Conservation (phyloP, 306 rosid species). For the Oemleria cerasiformis region DNA sequence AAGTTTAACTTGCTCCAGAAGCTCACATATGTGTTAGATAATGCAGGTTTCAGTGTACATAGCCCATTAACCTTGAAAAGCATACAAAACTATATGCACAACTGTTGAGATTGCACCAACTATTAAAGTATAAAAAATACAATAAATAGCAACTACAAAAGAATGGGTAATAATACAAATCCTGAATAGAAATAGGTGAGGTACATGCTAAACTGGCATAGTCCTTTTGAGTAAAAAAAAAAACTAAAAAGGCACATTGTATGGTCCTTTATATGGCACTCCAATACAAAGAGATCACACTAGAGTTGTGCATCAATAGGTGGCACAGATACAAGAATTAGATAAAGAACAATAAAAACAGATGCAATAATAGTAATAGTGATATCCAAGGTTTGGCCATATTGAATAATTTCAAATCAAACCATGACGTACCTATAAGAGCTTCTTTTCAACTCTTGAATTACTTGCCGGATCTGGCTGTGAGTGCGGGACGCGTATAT, state of each 20-base stretch:
- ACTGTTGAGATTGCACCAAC: neutral
- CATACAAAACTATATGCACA: neutral
- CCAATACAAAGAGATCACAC: neutral
- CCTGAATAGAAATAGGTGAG: neutral
- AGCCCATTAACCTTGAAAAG: neutral
- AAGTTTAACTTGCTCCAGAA: neutral
- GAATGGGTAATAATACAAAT: neutral
- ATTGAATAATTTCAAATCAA: neutral
- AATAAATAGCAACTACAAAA: neutral
- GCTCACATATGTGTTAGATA: neutral
- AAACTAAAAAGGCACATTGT: neutral
- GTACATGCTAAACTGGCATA: neutral
- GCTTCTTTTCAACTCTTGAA: constrained; percentile 79
- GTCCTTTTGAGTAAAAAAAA: neutral
- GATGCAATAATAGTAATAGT: neutral
- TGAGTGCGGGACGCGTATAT: constrained; percentile 90
- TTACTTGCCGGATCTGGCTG: constrained; percentile 96
- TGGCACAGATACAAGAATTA: neutral
- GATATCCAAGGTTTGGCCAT: neutral
- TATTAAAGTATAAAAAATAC: neutral
- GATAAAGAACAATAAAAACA: neutral
- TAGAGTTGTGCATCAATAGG: neutral
- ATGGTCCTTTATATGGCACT: neutral
- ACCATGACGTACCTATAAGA: constrained; percentile 61
- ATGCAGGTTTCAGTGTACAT: neutral